These are phyloP conservation scores for Amoebophrya sp. DNA, from an alignment of 169 alveolate species.

Conservation along the genomic window DNA sequence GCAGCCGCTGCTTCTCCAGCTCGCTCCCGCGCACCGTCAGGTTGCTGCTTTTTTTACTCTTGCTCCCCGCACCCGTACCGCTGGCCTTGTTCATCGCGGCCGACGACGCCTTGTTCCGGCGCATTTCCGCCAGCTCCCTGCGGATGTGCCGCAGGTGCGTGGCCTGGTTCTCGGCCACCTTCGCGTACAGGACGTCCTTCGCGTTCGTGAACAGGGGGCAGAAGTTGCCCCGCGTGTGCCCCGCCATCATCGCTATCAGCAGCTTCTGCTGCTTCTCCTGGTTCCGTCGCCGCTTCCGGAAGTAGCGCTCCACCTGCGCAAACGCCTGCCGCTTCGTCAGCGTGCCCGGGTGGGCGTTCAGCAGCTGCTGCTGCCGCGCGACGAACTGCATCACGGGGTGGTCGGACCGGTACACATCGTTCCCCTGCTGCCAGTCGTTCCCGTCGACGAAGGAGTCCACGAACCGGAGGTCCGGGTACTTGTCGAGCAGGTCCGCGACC, in stretches of 20 bases:
- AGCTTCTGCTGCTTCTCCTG: constrained; percentile 7
- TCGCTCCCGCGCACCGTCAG: no score
- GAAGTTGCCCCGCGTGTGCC: neutral
- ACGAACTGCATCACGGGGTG: constrained; percentile 40
- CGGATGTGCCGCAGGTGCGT: neutral
- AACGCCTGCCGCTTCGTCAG: constrained; percentile 17
- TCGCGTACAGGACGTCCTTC: neutral
- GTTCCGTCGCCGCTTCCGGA: neutral
- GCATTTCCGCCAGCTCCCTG: neutral
- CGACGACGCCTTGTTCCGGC: no score
- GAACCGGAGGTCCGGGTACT: constrained; percentile 63
- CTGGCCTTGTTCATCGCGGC: no score
- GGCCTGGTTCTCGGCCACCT: neutral
- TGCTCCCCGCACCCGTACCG: no score
- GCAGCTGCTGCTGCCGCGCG: constrained; percentile 27
- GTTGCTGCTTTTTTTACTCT: no score
- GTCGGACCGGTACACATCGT: constrained; percentile 27
- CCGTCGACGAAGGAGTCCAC: constrained; percentile 57
- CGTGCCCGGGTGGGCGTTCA: constrained; percentile 16
- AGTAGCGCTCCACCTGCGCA: constrained; percentile 6
- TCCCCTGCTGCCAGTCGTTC: constrained; percentile 43
- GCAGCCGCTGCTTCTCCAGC: no score
- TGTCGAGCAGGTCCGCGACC: constrained; percentile 39
- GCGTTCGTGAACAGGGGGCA: neutral
- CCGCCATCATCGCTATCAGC: neutral